Evolutionary conservation across 192 early-diverging fungal genomes (phyloP).

Genomic region (Linnemannia elongata): DNA sequence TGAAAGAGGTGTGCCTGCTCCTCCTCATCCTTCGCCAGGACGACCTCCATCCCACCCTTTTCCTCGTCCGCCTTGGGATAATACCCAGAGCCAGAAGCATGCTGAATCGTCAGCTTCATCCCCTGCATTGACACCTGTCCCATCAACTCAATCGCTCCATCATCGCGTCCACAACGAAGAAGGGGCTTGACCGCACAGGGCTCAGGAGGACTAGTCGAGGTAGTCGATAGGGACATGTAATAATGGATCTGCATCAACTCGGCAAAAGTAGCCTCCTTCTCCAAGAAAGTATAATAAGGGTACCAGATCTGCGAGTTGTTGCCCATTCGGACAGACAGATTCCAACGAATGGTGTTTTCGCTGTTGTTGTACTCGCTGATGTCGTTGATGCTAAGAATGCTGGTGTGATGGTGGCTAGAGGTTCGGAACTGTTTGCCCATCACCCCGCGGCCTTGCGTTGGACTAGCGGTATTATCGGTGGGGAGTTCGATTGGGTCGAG

Average conservation of each 20-base stretch:
- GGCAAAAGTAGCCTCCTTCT: background rate
- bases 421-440: slow-evolving; percentile 12
- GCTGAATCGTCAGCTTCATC: slow-evolving; percentile 2
- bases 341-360: slow-evolving; percentile 1
- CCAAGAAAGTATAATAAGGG: slow-evolving; percentile 21
- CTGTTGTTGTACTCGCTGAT: background rate
- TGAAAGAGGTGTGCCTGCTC: background rate
- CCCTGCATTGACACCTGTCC: slow-evolving; percentile 5
- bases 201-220: background rate
- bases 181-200: slow-evolving; percentile 5
- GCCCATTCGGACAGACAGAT: background rate
- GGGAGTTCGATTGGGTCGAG: slow-evolving; percentile 2
- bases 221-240: slow-evolving; percentile 13
- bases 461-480: background rate
- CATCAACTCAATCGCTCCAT: background rate
- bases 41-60: background rate
- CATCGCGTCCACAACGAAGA: background rate
- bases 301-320: slow-evolving; percentile 14
- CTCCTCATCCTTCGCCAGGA: background rate
- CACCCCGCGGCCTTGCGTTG: background rate
- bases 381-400: background rate
- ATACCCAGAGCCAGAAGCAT: background rate
- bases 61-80: background rate
- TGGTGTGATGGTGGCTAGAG: background rate
- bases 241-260: slow-evolving; percentile 3